phyloP scores from a whole-genome alignment of 148 eudicot species.

The Selenicereus undatus region DNA sequence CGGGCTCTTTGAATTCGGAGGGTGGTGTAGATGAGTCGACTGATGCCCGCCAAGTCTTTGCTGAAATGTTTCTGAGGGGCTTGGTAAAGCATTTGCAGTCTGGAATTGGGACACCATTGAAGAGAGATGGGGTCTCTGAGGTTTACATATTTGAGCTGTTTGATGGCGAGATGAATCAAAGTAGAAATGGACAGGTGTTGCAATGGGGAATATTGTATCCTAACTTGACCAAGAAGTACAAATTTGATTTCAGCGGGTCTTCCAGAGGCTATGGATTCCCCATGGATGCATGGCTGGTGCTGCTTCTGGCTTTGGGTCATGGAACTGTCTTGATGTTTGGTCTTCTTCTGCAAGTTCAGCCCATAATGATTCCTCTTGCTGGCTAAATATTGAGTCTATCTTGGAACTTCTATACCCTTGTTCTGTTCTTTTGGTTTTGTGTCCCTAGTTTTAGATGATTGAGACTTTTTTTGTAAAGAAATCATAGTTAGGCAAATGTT shows the following conservation, averaged over 20 bases:
- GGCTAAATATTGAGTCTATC: background rate
- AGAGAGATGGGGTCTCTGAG: conserved; percentile 63
- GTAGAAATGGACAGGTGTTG: background rate
- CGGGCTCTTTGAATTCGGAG: conserved; percentile 26
- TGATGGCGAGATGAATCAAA: conserved; percentile 30
- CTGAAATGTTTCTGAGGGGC: conserved; percentile 64
- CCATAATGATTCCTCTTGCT: background rate
- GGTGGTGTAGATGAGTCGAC: conserved; percentile 26
- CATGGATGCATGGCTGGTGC: background rate
- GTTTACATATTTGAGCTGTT: conserved; percentile 64
- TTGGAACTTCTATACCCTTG: background rate
- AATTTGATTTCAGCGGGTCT: conserved; percentile 31
- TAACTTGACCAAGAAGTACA: conserved; percentile 56
- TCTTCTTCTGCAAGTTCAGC: background rate
- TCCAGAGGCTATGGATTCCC: background rate
- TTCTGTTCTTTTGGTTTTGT: background rate
- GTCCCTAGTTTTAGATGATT: background rate
- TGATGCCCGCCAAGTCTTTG: conserved; percentile 45
- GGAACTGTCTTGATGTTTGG: background rate
- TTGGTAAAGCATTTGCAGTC: conserved; percentile 50
- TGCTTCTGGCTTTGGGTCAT: background rate
- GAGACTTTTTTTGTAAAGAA: background rate
- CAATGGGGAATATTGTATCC: conserved; percentile 44
- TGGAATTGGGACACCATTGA: conserved; percentile 68
- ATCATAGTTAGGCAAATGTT: background rate